These are phyloP conservation scores for Fraxinus velutina DNA, from an alignment of 305 asterid genomes.

Conservation along the genomic window DNA sequence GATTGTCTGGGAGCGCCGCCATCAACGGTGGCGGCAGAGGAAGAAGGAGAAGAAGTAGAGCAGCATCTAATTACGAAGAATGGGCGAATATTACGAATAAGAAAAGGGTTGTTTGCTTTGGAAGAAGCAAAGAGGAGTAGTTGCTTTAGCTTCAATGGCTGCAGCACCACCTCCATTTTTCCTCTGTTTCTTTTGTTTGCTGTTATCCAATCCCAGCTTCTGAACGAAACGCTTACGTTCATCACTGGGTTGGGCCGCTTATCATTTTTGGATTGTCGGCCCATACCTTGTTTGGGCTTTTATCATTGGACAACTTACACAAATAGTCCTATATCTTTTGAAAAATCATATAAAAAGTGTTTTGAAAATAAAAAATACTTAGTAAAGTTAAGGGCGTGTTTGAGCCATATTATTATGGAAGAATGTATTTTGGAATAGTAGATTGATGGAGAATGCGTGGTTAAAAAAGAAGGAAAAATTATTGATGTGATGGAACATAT, in stretches of 20 bases:
- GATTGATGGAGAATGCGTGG: no score
- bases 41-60: slow-evolving; percentile 40
- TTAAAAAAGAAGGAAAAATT: no score
- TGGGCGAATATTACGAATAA: slow-evolving; percentile 24
- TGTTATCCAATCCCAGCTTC: neutral
- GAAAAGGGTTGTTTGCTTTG: slow-evolving; percentile 21
- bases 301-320: neutral
- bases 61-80: slow-evolving; percentile 47
- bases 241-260: neutral
- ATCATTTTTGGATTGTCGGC: neutral
- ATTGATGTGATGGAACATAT: no score
- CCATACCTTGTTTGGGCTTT: neutral
- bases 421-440: no score
- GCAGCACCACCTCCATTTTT: slow-evolving; percentile 49
- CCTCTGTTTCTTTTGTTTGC: neutral
- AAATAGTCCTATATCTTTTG: neutral
- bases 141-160: slow-evolving; percentile 55
- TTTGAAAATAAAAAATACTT: no score
- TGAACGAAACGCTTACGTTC: neutral
- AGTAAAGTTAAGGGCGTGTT: no score
- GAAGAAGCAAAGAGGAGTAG: slow-evolving; percentile 47
- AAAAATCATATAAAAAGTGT: no score
- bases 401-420: no score
- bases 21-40: slow-evolving; percentile 31
- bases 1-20: slow-evolving; percentile 31